These are phyloP conservation scores for Paramecium caudatum DNA, from an alignment of 73 alveolate genomes.

Conservation along the genomic window DNA sequence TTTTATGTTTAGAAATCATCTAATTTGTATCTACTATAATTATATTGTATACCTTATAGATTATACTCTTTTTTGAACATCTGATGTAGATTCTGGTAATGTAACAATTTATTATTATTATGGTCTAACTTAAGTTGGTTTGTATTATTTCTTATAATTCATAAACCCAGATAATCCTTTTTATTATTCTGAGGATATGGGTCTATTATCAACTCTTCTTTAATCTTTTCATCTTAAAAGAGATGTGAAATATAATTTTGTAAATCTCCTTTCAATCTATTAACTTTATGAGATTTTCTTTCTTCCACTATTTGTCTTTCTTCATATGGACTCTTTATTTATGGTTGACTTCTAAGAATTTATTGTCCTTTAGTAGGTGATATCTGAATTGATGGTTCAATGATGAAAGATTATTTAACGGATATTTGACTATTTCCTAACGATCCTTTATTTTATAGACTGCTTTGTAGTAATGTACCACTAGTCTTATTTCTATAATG, in stretches of 20 bases:
- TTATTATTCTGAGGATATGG: not conserved
- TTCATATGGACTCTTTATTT: not conserved
- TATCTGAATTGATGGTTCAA: not conserved
- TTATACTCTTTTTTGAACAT: conserved; percentile 11
- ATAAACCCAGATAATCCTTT: conserved; percentile 55
- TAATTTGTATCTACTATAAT: conserved; percentile 17
- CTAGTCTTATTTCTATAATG: not conserved
- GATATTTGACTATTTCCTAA: conserved; percentile 53
- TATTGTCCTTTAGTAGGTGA: not conserved
- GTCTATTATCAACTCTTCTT: not conserved
- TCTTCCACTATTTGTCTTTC: not conserved
- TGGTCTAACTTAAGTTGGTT: too few relatives aligned
- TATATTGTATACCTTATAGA: not conserved
- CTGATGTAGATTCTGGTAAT: too few relatives aligned
- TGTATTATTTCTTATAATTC: not conserved
- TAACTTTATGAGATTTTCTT: conserved; percentile 40
- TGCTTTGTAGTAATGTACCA: conserved; percentile 12
- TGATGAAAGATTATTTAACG: not conserved
- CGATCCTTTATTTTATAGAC: conserved; percentile 27
- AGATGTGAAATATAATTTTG: not conserved
- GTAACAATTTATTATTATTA: too few relatives aligned
- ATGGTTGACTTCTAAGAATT: not conserved
- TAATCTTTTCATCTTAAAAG: conserved; percentile 26
- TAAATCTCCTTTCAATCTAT: conserved; percentile 39
- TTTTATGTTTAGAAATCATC: conserved; percentile 5